Base-by-base conservation (phyloP, 2,329 filamentous ascomycete genomes). In the Claviceps monticola region DNA sequence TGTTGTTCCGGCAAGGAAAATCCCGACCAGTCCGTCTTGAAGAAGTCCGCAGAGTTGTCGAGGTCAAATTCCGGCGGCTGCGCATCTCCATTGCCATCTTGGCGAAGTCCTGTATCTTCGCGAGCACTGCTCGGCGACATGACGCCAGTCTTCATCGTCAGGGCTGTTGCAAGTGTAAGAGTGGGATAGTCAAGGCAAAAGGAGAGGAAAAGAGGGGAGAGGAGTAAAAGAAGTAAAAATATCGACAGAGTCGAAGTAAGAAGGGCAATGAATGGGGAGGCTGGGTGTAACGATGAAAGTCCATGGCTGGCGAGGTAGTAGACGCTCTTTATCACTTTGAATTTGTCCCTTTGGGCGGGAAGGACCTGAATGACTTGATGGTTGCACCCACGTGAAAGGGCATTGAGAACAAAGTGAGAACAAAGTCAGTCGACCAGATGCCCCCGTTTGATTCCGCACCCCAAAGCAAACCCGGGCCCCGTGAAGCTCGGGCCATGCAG, bases 381-480 rank as follows among this genome's bases (percentile, higher is more conserved):
- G 29, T 34, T 34, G 29, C 3, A 11, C 4, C 29, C 29, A 11
- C 8, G 45, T 26, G 17, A 19, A 41, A 51, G 47, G 42, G 44
- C 26, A 41, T 48, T 39, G 44, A 42, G 38, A 48, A 39, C 34
- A 42, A 48, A 50, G 52, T 53, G 52, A 53, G 45, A 48, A 48
- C 49, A 45, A 53, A 47, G 52, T 53, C 38, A 53, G 29, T 17
- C 29, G 16, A 1, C 26, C 19, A 34, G 9, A 17, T 46, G 45
- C 45, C 14, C 26, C 21, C 11, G 42, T n/a, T 23, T 9, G 41
- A 43, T 19, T 41, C 17, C 14, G 29, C 17, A 8, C 17, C 39
- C n/a, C 38, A 39, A 41, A 41, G n/a, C 38, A n/a, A n/a, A 17
- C 14, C 41, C 17, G 41, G 17, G 19, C n/a, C 42, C 42, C 13